Evolutionary conservation across 2,329 filamentous ascomycete genomes (phyloP).

Genomic region (Penicillium sp.): DNA sequence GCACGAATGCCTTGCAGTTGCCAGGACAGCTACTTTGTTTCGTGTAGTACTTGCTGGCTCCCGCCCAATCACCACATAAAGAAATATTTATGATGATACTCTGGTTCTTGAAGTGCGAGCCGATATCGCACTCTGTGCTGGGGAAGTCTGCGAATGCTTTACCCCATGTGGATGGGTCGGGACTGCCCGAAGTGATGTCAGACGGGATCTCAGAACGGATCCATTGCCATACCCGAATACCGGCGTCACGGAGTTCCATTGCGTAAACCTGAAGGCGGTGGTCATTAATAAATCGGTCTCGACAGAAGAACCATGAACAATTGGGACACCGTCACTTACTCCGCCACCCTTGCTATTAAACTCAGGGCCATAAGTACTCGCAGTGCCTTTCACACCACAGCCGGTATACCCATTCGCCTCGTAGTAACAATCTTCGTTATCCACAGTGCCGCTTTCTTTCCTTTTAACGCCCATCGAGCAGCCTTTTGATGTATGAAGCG

Average conservation of each 20-base stretch:
- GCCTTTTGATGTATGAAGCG: conserved; percentile 58
- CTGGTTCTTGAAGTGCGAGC: conserved; percentile 60
- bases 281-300: background rate
- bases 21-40: conserved; percentile 43
- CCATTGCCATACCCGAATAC: conserved; percentile 65
- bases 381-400: conserved; percentile 52
- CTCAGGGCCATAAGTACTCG: conserved; percentile 49
- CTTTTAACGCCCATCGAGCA: conserved; percentile 54
- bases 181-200: conserved; percentile 52
- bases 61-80: conserved; percentile 58
- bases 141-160: conserved; percentile 64
- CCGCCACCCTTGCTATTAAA: conserved; percentile 59
- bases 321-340: conserved; percentile 24
- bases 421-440: conserved; percentile 53
- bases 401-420: conserved; percentile 54
- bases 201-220: conserved; percentile 48
- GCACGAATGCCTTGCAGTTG: conserved; percentile 57
- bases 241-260: conserved; percentile 61
- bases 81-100: conserved; percentile 66
- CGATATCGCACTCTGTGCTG: conserved; percentile 59
- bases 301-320: background rate
- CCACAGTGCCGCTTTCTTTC: conserved; percentile 49
- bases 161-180: conserved; percentile 64
- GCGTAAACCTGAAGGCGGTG: conserved; percentile 49
- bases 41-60: conserved; percentile 30